Percentiles rank a stretch among this genome's conserved stretches.
Evolutionary conservation across 1,139 yeast species (phyloP).

Genomic region (Entelexis paramagnoliae): DNA sequence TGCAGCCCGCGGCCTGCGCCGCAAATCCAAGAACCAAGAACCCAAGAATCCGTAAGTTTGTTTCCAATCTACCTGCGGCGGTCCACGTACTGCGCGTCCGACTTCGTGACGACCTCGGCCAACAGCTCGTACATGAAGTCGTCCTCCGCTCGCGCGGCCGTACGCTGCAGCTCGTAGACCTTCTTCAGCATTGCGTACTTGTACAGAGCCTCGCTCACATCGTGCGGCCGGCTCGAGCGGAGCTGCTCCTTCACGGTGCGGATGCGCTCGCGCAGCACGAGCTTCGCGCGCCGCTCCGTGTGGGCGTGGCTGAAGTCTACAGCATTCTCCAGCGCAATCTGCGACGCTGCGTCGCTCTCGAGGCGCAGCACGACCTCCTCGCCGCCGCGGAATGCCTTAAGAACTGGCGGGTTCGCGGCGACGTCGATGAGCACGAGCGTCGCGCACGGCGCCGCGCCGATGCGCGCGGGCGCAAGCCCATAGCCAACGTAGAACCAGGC

Average conservation of each 20-base stretch:
- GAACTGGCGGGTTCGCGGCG: background rate
- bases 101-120: constrained; percentile 4
- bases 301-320: background rate
- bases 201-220: background rate
- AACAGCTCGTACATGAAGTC: constrained; percentile 6
- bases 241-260: background rate
- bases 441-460: too few relatives aligned
- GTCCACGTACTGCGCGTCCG: background rate
- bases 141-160: background rate
- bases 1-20: too few relatives aligned
- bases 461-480: constrained; percentile 1
- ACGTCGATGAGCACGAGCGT: too few relatives aligned
- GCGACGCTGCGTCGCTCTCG: background rate
- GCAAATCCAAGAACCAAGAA: too few relatives aligned
- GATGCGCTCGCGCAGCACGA: background rate
- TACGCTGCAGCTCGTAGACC: background rate
- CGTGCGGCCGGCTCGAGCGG: background rate
- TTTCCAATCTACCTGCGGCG: background rate
- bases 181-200: background rate
- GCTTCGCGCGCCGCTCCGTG: constrained; percentile 1
- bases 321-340: constrained; percentile 1
- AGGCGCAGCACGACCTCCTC: background rate
- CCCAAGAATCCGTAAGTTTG: too few relatives aligned
- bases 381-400: background rate
- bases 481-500: constrained; percentile 8